Evolutionary conservation across 2,329 filamentous ascomycete genomes (phyloP), one percentile per base, ranked within the genome.

Genomic region (Colletotrichum phormii): DNA sequence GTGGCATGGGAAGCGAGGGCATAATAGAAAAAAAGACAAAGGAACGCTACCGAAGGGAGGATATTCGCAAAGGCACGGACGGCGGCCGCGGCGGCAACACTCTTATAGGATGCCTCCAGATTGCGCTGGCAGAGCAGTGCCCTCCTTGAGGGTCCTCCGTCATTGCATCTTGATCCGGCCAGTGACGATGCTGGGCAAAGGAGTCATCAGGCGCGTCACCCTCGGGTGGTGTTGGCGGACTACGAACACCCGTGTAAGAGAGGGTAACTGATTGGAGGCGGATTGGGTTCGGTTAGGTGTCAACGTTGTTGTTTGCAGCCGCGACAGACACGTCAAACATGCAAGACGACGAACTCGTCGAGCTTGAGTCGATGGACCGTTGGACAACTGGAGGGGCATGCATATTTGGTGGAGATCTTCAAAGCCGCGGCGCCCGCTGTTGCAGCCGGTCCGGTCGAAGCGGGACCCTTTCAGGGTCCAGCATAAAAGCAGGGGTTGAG

Each of bases 231-330:
- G 70, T 72, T 72, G 70, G 65, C 60, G 70, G 70, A 72, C 70
- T 72, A 72, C 68, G 68, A 67, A 72, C 70, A 69, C 53, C 70
- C 59, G 70, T 72, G 70, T 72, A 60, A 72, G 70, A 72, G 65
- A 72, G 70, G 59, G 59, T 64, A 58, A 54, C 66, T 72, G 70
- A 72, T 69, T 69, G 70, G 70, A 64, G 54, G 31, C 24, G 65
- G 22, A 29, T 53, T 63, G 61, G 61, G 59, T n/a, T 22, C 22
- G 59, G 64, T 72, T 69, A 35, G 70, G 65, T 59, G n/a, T 60
- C 53, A 65, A 69, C 26, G 37, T 51, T 55, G 31, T 49, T 62
- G 31, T 49, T 62, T 29, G 49, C 37, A 58, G 33, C 18, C 31
- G 33, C 37, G 64, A 72, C 42, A 69, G 70, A 72, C 70, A 72